These are phyloP conservation scores for Septoria petroselini DNA, from an alignment of 2,329 filamentous ascomycete species.

Conservation along the genomic window DNA sequence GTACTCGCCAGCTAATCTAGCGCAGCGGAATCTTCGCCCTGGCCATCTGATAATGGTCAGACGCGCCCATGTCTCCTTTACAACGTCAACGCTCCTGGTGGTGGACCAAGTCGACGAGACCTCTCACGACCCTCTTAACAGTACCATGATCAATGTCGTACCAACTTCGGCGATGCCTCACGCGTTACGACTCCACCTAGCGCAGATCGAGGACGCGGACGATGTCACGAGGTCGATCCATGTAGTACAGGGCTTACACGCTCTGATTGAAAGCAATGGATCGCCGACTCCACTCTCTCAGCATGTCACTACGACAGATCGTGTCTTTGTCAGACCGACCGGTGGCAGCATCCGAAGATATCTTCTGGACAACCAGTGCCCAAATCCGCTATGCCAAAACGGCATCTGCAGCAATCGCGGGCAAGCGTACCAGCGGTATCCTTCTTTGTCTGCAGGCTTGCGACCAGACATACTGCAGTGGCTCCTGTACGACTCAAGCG, in stretches of 20 bases:
- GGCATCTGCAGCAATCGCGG: background rate
- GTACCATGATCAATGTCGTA: background rate
- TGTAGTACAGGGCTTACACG: background rate
- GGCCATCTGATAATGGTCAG: background rate
- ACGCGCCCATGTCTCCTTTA: background rate
- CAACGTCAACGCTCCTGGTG: constrained; percentile 1
- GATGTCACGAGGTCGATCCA: constrained; percentile 1
- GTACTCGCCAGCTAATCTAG: background rate
- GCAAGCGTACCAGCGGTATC: background rate
- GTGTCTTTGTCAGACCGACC: background rate
- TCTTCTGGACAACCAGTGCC: constrained; percentile 2
- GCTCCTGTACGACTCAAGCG: background rate
- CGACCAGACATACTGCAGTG: background rate
- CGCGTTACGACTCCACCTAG: background rate
- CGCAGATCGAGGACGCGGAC: constrained; percentile 5
- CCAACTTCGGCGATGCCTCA: background rate
- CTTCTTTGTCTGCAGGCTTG: background rate
- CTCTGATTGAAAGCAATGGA: background rate
- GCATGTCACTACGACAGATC: background rate
- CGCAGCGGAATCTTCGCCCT: background rate
- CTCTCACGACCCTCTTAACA: background rate
- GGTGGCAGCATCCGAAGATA: background rate
- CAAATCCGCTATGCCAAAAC: background rate
- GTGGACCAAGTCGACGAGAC: background rate
- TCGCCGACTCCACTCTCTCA: background rate